Evolutionary conservation across 148 eudicot species (phyloP).

Genomic region (Camellia granthamiana): DNA sequence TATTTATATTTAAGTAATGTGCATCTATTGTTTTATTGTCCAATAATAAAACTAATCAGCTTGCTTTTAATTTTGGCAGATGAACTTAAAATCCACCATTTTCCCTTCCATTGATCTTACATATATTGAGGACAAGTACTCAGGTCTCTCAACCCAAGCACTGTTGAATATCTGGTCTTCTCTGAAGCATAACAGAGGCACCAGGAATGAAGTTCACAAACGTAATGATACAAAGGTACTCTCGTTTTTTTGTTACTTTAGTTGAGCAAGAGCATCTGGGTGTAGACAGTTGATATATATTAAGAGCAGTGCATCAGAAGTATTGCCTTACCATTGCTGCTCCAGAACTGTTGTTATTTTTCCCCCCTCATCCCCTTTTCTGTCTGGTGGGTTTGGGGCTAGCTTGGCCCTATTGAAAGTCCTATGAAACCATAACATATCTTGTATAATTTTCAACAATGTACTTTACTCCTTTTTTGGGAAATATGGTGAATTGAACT

Average conservation of each 20-base stretch:
- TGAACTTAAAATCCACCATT: constrained; percentile 49
- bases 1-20: background rate
- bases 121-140: constrained; percentile 66
- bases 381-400: background rate
- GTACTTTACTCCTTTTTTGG: background rate
- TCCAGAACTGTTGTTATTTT: background rate
- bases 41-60: background rate
- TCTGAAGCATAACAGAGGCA: constrained; percentile 43
- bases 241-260: background rate
- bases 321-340: background rate
- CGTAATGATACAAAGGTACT: constrained; percentile 43
- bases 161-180: constrained; percentile 61
- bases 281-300: no score
- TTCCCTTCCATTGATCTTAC: constrained; percentile 52
- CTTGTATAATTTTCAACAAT: background rate
- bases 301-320: no score
- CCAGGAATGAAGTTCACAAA: constrained; percentile 9
- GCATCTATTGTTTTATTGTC: background rate
- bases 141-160: constrained; percentile 69
- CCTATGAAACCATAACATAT: background rate
- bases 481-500: background rate
- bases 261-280: no score
- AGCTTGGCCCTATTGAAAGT: background rate
- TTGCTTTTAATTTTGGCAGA: constrained; percentile 26
- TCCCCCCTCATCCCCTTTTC: background rate